Conservation (phyloP, 352 stramenopile species). For the Stephanocyclus meneghinianus region DNA sequence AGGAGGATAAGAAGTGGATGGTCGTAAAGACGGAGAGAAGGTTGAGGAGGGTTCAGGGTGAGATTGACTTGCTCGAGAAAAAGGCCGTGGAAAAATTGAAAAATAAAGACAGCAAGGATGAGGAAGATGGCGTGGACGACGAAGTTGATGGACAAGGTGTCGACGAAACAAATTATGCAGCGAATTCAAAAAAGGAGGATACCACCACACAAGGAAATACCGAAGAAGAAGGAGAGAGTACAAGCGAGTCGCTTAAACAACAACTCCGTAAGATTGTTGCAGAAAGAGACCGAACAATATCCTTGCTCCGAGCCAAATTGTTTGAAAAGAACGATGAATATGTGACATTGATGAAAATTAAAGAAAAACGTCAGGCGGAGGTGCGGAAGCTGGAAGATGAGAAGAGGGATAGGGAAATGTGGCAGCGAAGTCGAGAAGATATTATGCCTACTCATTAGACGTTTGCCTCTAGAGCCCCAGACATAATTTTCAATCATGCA, state of each 20-base stretch:
- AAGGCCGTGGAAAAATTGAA: conserved; percentile 30
- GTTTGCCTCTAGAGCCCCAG: background rate
- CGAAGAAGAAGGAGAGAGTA: conserved; percentile 1
- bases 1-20: conserved; percentile 50
- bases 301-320: conserved; percentile 38
- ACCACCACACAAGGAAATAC: background rate
- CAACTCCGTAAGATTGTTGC: conserved; percentile 31
- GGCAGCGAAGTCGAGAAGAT: conserved; percentile 23
- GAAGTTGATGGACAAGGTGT: background rate
- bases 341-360: conserved; percentile 23
- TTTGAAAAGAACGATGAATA: conserved; percentile 55
- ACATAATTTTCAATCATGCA: background rate
- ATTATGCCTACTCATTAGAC: conserved; percentile 1
- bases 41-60: conserved; percentile 44
- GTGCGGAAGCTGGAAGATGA: conserved; percentile 36
- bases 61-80: conserved; percentile 56
- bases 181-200: background rate
- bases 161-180: conserved; percentile 16
- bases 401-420: conserved; percentile 29
- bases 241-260: conserved; percentile 32
- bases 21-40: conserved; percentile 37
- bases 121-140: conserved; percentile 15
- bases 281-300: conserved; percentile 43
- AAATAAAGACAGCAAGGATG: conserved; percentile 18
- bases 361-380: conserved; percentile 18